Percentiles rank a stretch among this genome's conserved stretches.
phyloP scores from a whole-genome alignment of 192 early-diverging fungal genomes.

The Coemansia sp. region DNA sequence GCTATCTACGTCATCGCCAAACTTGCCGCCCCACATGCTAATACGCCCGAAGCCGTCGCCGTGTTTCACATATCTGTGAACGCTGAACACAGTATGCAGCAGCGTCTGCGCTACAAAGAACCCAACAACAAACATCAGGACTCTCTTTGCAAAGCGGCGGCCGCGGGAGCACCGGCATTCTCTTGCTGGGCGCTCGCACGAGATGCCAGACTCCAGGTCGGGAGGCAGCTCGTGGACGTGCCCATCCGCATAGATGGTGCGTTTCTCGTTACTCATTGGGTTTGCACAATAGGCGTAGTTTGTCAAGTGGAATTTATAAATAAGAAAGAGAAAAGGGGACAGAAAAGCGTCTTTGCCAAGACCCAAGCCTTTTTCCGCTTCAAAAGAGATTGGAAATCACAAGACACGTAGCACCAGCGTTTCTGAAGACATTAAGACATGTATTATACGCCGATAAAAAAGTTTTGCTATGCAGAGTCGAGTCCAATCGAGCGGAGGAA shows the following conservation, averaged over 20 bases:
- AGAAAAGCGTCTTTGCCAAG: slow-evolving; percentile 1
- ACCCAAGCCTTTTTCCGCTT: not conserved
- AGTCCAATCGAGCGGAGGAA: slow-evolving; percentile 74
- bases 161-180: slow-evolving; percentile 6
- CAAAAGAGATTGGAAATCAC: slow-evolving; percentile 4
- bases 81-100: not conserved
- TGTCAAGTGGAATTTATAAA: slow-evolving; percentile 1
- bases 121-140: not conserved
- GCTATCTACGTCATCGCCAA: too few relatives aligned
- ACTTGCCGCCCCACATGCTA: too few relatives aligned
- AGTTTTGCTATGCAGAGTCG: slow-evolving; percentile 5
- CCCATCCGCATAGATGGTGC: slow-evolving; percentile 27
- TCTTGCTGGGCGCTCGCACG: slow-evolving; percentile 15
- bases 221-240: slow-evolving; percentile 10
- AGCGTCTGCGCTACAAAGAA: not conserved
- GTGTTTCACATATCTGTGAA: too few relatives aligned
- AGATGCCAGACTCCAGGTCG: slow-evolving; percentile 36
- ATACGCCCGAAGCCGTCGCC: too few relatives aligned
- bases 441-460: not conserved
- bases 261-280: slow-evolving; percentile 47
- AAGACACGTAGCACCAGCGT: not conserved
- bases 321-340: slow-evolving; percentile 4
- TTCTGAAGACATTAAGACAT: not conserved
- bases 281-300: not conserved
- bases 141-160: not conserved